Base-by-base conservation (phyloP, 352 stramenopile genomes). In the Pythium aristosporum region DNA sequence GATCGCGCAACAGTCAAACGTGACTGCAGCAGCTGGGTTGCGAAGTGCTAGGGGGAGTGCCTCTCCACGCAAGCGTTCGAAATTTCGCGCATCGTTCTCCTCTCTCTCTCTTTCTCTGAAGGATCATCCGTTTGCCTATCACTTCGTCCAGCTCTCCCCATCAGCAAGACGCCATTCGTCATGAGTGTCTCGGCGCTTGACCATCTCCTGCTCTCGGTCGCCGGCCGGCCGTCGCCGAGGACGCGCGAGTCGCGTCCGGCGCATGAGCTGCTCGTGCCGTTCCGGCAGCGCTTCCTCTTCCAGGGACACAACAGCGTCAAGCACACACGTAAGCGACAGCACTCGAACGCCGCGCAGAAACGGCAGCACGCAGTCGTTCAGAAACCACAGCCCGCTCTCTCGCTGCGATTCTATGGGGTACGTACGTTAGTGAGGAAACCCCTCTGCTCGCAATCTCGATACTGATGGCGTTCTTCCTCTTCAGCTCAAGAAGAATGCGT, bases 161-260 rank as follows among this genome's bases (percentile, higher is more conserved):
- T 13, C 37, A 43, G 37, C 49, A 28, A 10, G 20, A 18, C 20
- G 34, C 25, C 25, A n/a, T 30, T 30, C 25, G 3, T 30, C 21
- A 67, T 67, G 61, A 67, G 61, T 44, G 52, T 67, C 51, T 61
- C 34, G 3, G 61, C 61, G 53, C 60, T 68, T 25, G 61, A 68
- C 61, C 61, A 68, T 41, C 47, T 68, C 48, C 54, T 68, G 25
- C 53, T 68, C 44, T 58, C 52, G 34, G 54, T 57, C 16, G 43
- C 53, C 6, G 61, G 61, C 21, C 60, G 48, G 54, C 54, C 61
- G 46, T 34, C 52, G 51, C 51, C 52, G 13, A 61, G 46, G 42
- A 55, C 36, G 39, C 61, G 54, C 46, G 54, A 63, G 7, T 37
- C 60, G 30, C 30, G 30, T 11, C 8, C 30, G 28, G 16, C 49